A percentile compares a stretch with the other conserved stretches of the same genome.
These are phyloP conservation scores for Aspergillus awamori DNA, from an alignment of 2,329 filamentous ascomycete genomes.

Conservation along the genomic window DNA sequence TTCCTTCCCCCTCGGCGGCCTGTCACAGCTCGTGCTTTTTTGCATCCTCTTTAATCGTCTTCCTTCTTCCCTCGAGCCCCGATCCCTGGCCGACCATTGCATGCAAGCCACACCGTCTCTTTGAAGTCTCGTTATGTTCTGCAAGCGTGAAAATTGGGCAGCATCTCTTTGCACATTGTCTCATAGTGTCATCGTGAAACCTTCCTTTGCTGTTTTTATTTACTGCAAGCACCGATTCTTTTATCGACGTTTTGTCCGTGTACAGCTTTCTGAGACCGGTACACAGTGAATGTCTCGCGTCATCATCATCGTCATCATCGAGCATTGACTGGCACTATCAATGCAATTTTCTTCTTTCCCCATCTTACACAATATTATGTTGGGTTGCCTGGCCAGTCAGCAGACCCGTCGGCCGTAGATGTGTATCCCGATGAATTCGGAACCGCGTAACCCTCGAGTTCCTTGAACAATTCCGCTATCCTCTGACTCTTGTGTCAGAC, in stretches of 20 bases:
- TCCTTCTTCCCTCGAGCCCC: slow-evolving; percentile 19
- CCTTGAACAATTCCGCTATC: too few relatives aligned
- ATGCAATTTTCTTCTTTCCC: slow-evolving; percentile 9
- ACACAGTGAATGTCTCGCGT: slow-evolving; percentile 16
- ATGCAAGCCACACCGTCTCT: slow-evolving; percentile 33
- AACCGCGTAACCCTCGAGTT: too few relatives aligned
- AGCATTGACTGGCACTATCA: slow-evolving; percentile 16
- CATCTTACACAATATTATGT: background rate
- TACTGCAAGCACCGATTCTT: slow-evolving; percentile 12
- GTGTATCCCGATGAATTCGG: too few relatives aligned
- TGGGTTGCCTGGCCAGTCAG: too few relatives aligned
- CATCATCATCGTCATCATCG: slow-evolving; percentile 2
- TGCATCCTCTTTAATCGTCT: slow-evolving; percentile 11
- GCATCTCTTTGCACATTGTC: slow-evolving; percentile 33
- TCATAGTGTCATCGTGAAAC: slow-evolving; percentile 26
- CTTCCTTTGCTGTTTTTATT: slow-evolving; percentile 17
- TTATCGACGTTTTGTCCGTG: slow-evolving; percentile 9
- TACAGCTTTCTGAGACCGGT: slow-evolving; percentile 22
- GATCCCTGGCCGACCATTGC: slow-evolving; percentile 24
- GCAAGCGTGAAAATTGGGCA: slow-evolving; percentile 29
- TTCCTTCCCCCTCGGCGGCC: slow-evolving; percentile 12
- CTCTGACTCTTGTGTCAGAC: background rate
- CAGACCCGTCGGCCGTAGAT: background rate
- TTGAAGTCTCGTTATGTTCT: slow-evolving; percentile 30
- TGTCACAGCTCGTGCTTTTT: slow-evolving; percentile 19